phyloP scores from a whole-genome alignment of 257 asterid genomes.

The Marsdenia floribunda region DNA sequence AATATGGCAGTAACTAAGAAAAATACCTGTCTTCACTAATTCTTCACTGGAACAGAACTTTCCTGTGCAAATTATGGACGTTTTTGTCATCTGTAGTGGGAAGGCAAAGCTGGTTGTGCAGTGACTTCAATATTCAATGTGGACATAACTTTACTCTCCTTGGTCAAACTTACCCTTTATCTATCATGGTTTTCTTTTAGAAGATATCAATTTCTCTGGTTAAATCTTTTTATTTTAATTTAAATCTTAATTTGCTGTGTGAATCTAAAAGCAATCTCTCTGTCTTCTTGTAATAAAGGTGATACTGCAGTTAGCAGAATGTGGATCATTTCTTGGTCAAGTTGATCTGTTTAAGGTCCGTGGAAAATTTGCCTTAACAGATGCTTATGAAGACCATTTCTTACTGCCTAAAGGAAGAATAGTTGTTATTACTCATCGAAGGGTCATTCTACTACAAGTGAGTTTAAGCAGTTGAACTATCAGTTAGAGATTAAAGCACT shows the following conservation, averaged over 20 bases:
- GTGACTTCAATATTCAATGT: background rate
- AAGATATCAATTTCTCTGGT: background rate
- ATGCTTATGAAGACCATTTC: constrained; percentile 92
- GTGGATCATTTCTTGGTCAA: constrained; percentile 82
- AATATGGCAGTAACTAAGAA: background rate
- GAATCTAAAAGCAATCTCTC: constrained; percentile 1
- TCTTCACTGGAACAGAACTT: background rate
- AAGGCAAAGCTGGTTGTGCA: background rate
- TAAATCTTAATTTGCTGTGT: background rate
- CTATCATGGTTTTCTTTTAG: background rate
- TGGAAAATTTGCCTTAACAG: constrained; percentile 89
- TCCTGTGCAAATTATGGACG: background rate
- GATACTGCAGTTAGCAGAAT: constrained; percentile 86
- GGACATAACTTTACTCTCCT: background rate
- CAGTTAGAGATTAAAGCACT: background rate
- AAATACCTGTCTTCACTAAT: background rate
- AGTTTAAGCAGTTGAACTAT: constrained; percentile 25
- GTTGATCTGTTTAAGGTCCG: constrained; percentile 96
- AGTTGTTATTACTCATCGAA: constrained; percentile 71
- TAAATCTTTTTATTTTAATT: background rate
- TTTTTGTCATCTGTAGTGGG: background rate
- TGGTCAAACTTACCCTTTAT: background rate
- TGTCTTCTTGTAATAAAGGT: constrained; percentile 45
- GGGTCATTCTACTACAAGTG: constrained; percentile 81
- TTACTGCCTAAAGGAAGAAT: constrained; percentile 88